Evolutionary conservation across 176 grass and related monocot species (phyloP).

Genomic region (Phyllostachys edulis): DNA sequence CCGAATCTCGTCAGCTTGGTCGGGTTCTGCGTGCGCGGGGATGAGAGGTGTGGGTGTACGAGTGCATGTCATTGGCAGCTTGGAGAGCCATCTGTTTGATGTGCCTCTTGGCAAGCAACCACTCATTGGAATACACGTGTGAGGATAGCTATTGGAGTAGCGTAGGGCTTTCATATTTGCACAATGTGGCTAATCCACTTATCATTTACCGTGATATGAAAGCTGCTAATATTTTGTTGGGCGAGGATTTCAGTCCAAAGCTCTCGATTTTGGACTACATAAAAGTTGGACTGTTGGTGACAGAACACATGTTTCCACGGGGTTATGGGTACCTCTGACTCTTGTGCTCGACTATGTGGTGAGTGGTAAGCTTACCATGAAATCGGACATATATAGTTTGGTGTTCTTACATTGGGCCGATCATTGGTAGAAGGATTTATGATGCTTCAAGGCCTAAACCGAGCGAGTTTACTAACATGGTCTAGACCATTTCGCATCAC

Average conservation of each 20-base stretch:
- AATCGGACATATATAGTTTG: conserved; percentile 97
- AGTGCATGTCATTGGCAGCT: conserved; percentile 93
- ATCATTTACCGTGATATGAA: conserved; percentile 97
- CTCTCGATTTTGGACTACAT: conserved; percentile 96
- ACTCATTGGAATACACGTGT: conserved; percentile 85
- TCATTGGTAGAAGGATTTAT: conserved; percentile 76
- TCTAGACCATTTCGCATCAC: too few species aligned
- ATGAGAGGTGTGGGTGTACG: conserved; percentile 91
- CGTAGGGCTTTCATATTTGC: conserved; percentile 84
- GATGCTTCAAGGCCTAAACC: conserved; percentile 60
- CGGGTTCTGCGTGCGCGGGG: conserved; percentile 84
- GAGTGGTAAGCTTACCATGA: conserved; percentile 82
- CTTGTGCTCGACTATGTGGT: conserved; percentile 85
- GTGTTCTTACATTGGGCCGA: conserved; percentile 77
- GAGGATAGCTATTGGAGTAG: conserved; percentile 79
- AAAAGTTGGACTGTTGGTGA: conserved; percentile 81
- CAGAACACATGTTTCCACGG: conserved; percentile 80
- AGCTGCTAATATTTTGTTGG: conserved; percentile 77
- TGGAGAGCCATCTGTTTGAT: conserved; percentile 88
- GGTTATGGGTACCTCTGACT: conserved; percentile 96
- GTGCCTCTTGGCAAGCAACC: conserved; percentile 53
- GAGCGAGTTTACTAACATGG: conserved; percentile 72
- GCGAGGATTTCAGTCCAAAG: conserved; percentile 78
- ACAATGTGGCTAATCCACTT: conserved; percentile 85
- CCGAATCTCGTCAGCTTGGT: conserved; percentile 76